These are phyloP conservation scores for Manihot esculenta DNA, from an alignment of 441 rosid species.

Conservation along the genomic window DNA sequence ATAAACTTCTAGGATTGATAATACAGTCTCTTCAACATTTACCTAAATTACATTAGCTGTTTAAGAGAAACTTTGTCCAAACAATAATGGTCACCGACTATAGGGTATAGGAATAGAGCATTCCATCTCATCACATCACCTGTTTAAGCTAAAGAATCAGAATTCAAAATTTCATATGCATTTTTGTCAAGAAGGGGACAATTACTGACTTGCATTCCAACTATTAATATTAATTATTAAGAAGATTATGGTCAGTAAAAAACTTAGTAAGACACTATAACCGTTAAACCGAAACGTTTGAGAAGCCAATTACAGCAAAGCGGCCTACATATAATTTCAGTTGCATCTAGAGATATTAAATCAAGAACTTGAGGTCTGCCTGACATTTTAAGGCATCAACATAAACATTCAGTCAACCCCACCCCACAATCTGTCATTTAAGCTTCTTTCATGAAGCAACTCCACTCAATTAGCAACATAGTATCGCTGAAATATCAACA, in stretches of 20 bases:
- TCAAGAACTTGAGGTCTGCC: neutral
- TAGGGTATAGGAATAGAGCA: too few species aligned
- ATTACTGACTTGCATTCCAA: neutral
- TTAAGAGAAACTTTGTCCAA: neutral
- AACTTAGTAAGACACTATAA: too few species aligned
- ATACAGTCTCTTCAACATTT: too few species aligned
- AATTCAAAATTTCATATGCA: neutral
- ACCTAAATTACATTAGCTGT: neutral
- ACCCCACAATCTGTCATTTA: slow-evolving; percentile 11
- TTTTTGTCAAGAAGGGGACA: neutral
- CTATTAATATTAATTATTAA: neutral
- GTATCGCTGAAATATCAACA: slow-evolving; percentile 14
- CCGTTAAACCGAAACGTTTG: too few species aligned
- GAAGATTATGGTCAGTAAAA: neutral
- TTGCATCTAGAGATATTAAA: neutral
- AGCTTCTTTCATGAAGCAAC: slow-evolving; percentile 18
- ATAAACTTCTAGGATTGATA: too few species aligned
- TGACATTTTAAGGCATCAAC: neutral
- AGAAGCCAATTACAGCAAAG: neutral
- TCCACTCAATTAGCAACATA: slow-evolving; percentile 15
- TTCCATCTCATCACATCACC: too few species aligned
- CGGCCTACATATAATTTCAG: neutral
- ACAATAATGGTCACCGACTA: neutral
- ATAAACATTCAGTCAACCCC: neutral
- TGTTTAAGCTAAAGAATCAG: neutral